Evolutionary conservation across 164 flowering plant genomes (phyloP).

Genomic region (Hamamelis virginiana): DNA sequence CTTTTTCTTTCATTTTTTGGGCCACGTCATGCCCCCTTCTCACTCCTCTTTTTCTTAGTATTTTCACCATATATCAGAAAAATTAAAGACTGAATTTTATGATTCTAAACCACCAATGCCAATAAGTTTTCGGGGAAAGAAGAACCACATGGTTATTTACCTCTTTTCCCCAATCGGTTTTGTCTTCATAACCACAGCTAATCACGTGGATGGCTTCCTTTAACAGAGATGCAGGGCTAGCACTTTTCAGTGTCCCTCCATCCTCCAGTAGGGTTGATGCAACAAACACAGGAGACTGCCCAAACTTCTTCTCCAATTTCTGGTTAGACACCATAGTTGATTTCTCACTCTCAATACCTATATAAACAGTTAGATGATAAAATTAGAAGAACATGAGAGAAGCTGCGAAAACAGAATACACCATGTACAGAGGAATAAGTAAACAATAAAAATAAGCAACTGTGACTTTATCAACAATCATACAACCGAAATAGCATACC

Average conservation of each 20-base stretch:
- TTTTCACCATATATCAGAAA: too few relatives aligned
- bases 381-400: not conserved
- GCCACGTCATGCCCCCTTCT: too few relatives aligned
- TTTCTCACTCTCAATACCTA: conserved; percentile 48
- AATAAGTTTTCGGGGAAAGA: not conserved
- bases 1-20: too few relatives aligned
- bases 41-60: too few relatives aligned
- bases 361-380: conserved; percentile 15
- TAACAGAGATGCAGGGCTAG: conserved; percentile 56
- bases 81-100: too few relatives aligned
- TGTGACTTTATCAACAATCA: not conserved
- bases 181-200: conserved; percentile 78
- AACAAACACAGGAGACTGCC: conserved; percentile 72
- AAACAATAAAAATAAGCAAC: not conserved
- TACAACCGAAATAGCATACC: too few relatives aligned
- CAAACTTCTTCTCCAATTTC: conserved; percentile 66
- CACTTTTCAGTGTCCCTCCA: conserved; percentile 50
- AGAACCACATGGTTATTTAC: conserved; percentile 23
- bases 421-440: not conserved
- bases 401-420: not conserved
- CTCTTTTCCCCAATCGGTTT: conserved; percentile 85
- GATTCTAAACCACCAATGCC: not conserved
- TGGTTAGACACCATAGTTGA: conserved; percentile 36
- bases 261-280: conserved; percentile 61
- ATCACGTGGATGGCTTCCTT: conserved; percentile 86